Conservation (phyloP, 805 yeast genomes). For the Saccharomycopsis sp. region DNA sequence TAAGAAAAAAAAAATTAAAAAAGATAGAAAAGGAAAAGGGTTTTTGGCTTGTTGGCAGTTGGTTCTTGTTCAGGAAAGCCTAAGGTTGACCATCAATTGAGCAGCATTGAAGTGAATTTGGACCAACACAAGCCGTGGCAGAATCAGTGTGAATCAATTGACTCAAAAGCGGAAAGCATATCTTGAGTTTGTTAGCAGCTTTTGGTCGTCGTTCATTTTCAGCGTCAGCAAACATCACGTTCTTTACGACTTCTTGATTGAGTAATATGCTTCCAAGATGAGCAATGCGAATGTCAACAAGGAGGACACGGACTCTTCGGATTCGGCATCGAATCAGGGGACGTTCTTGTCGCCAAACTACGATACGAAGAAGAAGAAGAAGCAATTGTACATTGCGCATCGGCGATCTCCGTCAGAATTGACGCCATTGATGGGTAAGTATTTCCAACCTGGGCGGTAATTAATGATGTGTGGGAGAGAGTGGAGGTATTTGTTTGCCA, state of each 20-base stretch:
- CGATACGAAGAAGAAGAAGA: conserved; percentile 35
- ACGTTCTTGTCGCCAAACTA: conserved; percentile 2
- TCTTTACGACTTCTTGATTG: not conserved
- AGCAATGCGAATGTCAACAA: not conserved
- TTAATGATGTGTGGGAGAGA: no score
- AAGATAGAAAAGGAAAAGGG: not conserved
- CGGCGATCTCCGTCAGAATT: conserved; percentile 93
- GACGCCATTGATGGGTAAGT: conserved; percentile 77
- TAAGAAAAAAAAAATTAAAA: not conserved
- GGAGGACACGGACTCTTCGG: not conserved
- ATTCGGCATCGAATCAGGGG: not conserved
- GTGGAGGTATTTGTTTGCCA: no score
- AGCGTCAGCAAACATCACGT: not conserved
- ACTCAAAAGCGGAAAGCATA: no score
- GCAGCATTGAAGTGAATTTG: not conserved
- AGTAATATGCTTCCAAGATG: not conserved
- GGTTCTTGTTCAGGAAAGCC: no score
- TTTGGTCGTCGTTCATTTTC: no score
- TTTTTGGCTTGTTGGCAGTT: no score
- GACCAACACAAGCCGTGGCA: no score
- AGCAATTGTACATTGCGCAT: conserved; percentile 87
- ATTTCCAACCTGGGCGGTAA: no score
- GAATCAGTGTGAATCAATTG: no score
- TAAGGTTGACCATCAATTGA: not conserved
- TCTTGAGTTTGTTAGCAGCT: no score